Base-by-base conservation (phyloP, 805 yeast genomes). In the Zygosaccharomyces lentus region DNA sequence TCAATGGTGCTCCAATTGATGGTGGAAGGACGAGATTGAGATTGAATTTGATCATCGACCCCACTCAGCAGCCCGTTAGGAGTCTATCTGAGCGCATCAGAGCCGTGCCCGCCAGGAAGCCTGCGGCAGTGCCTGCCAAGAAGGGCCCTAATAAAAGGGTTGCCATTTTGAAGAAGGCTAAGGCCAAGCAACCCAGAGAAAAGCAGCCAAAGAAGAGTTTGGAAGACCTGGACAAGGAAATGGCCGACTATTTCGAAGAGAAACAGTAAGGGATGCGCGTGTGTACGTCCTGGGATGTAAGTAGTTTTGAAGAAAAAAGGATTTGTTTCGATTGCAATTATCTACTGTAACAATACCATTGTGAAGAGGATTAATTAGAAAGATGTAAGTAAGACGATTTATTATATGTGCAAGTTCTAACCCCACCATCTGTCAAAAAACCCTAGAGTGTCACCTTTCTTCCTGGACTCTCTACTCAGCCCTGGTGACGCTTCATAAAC, bases 161-260 rank as follows among this genome's bases (percentile, higher is more conserved):
- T 37, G 60, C 61, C 37, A 61, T 64, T 44, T 67, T 64, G 46
- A 66, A 61, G 58, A 64, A 62, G 47, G 66, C 61, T 16, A 38
- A 15, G 17, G 59, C 61, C 43, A 64, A 60, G 40, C 66, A 68
- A 50, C 61, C 57, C 49, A 70, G 59, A 56, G 56, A 59, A 56
- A 70, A 64, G 54, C 68, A 64, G 55, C 73, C 76, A 49, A 75
- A 77, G 71, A 89, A 89, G 78, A 81, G 96, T 43, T 75, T 86
- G 53, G 98, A 87, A 67, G 91, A 93, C 71, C 80, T 91, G 64
- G 99, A 93, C 71, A 96, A 90, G 66, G 98, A 91, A 73, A 91
- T 93, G 99, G 85, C 89, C 52, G 98, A 90, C 65, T 91, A 91
- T 73, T 90, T 91, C 59, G 81, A 80, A 52, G 69, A 69, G 44